These are phyloP conservation scores for Populus euphratica DNA, from an alignment of 345 rosid species.

Conservation along the genomic window DNA sequence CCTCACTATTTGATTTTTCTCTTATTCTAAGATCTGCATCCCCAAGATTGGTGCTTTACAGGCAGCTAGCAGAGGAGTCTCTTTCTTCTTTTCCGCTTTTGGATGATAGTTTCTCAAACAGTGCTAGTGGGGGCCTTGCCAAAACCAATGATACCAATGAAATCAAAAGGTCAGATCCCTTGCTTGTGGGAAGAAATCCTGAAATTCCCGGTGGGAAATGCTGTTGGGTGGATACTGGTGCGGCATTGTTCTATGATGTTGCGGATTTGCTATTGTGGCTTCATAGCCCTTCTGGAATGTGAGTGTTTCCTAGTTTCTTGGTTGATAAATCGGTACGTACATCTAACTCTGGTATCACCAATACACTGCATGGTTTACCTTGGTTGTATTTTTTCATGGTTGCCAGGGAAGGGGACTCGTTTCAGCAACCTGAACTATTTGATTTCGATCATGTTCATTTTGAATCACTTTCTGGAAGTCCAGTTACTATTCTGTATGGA, in stretches of 20 bases:
- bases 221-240: conserved; percentile 96
- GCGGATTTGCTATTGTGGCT: conserved; percentile 68
- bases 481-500: conserved; percentile 77
- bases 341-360: neutral
- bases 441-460: conserved; percentile 79
- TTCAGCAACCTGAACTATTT: conserved; percentile 77
- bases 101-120: conserved; percentile 42
- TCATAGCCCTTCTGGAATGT: conserved; percentile 41
- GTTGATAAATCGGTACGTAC: neutral
- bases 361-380: neutral
- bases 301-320: conserved; percentile 22
- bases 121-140: conserved; percentile 14
- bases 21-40: conserved; percentile 83
- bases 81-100: conserved; percentile 77
- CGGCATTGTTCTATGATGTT: conserved; percentile 63
- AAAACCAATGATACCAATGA: conserved; percentile 26
- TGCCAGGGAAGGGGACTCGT: conserved; percentile 52
- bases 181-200: conserved; percentile 55
- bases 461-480: conserved; percentile 54
- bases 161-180: conserved; percentile 34
- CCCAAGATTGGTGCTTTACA: conserved; percentile 79
- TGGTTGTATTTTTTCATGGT: conserved; percentile 22
- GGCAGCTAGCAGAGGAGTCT: conserved; percentile 92
- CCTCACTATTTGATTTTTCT: conserved; percentile 75
- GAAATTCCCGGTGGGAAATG: conserved; percentile 58